A percentile compares a stretch with the other conserved stretches of the same genome.
Evolutionary conservation across 2,329 filamentous ascomycete species (phyloP).

Genomic region (Samsoniella hepiali): DNA sequence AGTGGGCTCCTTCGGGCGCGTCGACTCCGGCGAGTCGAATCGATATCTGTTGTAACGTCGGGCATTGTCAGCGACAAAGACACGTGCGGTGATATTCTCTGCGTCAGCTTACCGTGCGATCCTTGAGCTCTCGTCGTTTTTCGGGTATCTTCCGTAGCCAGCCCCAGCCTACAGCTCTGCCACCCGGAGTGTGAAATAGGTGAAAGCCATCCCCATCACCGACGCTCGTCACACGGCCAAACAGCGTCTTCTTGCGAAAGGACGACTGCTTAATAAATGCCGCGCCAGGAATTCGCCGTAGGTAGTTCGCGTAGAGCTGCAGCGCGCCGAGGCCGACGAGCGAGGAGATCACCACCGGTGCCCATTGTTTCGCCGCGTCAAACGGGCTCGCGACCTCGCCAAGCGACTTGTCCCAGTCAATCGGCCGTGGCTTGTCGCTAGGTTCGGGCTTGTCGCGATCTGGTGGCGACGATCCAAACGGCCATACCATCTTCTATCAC

Average conservation of each 20-base stretch:
- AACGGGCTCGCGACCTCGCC: conserved; percentile 29
- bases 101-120: conserved; percentile 64
- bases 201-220: conserved; percentile 97
- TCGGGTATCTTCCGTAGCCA: conserved; percentile 76
- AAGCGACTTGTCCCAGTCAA: conserved; percentile 41
- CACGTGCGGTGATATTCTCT: not conserved
- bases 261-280: conserved; percentile 70
- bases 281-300: conserved; percentile 79
- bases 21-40: conserved; percentile 89
- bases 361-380: conserved; percentile 39
- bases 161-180: conserved; percentile 83
- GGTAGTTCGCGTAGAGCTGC: conserved; percentile 67
- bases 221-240: conserved; percentile 86
- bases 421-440: conserved; percentile 27
- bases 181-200: conserved; percentile 92
- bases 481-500: conserved; percentile 40
- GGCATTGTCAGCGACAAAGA: not conserved
- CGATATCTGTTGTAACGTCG: conserved; percentile 59
- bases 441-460: conserved; percentile 24
- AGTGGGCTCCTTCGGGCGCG: conserved; percentile 89
- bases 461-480: conserved; percentile 32
- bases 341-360: conserved; percentile 37
- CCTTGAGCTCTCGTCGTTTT: conserved; percentile 65
- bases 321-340: conserved; percentile 37
- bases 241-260: conserved; percentile 72